Evolutionary conservation across 1,284 basidiomycete genomes (phyloP).

Genomic region (Pseudozyma thailandica): DNA sequence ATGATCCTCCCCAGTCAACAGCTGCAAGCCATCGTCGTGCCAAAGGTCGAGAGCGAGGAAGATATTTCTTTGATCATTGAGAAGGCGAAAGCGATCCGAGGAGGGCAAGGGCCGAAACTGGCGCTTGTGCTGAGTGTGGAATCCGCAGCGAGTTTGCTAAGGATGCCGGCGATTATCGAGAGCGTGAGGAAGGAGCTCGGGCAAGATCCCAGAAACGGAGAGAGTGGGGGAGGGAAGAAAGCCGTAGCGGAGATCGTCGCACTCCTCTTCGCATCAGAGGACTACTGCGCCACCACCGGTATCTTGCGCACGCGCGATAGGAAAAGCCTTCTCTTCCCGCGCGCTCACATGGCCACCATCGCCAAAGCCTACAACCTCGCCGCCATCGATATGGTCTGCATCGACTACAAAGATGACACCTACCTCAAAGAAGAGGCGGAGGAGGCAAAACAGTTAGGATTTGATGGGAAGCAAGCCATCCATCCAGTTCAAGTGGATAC

Average conservation of each 20-base stretch:
- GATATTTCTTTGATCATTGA: conserved; percentile 52
- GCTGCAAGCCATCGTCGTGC: conserved; percentile 60
- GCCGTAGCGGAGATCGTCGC: conserved; percentile 38
- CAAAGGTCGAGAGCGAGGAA: conserved; percentile 61
- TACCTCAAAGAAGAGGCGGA: conserved; percentile 80
- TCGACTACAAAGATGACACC: conserved; percentile 82
- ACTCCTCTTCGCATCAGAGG: conserved; percentile 63
- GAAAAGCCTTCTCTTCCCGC: conserved; percentile 82
- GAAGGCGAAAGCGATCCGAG: conserved; percentile 36
- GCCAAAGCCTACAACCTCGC: conserved; percentile 85
- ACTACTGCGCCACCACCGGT: conserved; percentile 81
- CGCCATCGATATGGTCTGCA: conserved; percentile 86
- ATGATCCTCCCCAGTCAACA: conserved; percentile 52
- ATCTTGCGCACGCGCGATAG: conserved; percentile 81
- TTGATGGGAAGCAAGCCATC: conserved; percentile 79
- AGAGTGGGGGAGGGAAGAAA: not conserved
- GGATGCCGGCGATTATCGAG: conserved; percentile 56
- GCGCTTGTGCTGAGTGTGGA: conserved; percentile 62
- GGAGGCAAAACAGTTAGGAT: conserved; percentile 71
- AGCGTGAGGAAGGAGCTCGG: conserved; percentile 8
- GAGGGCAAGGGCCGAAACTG: conserved; percentile 24
- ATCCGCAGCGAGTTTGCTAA: conserved; percentile 54
- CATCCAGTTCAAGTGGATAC: conserved; percentile 85
- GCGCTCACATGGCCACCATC: conserved; percentile 83
- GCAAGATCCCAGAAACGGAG: conserved; percentile 1